Evolutionary conservation across 345 rosid genomes (phyloP), one percentile per base, ranked within the genome.

Genomic region (Boechera retrofracta): DNA sequence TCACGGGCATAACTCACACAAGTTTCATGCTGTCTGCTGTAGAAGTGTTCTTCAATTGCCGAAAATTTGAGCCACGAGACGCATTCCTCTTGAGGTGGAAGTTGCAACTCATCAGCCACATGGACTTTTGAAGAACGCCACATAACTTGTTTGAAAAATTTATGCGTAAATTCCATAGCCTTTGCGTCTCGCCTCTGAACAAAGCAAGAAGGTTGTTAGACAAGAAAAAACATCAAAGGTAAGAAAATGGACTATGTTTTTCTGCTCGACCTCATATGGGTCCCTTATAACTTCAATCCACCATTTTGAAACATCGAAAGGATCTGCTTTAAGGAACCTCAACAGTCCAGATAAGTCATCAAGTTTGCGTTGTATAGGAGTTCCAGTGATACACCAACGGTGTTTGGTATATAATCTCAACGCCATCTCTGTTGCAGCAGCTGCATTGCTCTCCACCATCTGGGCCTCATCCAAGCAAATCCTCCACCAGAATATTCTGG

Each of bases 401-500:
- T 92, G 83, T 76, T 84, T 94, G 49, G 95, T 83, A 77, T 86
- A 78, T 65, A 94, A 82, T 75, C 97, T 87, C 76, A 90, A 77
- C 44, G 98, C 98, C 98, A 94, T 94, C 84, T 94, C 98, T 75
- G 98, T 80, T 42, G 98, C 98, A 75, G 95, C 91, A 65, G 97
- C 91, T 81, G 88, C 82, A 85, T 87, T 94, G 74, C 91, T 90
- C 86, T 94, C 98, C 80, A 94, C 98, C 98, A 94, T 92, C 81
- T 94, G 98, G 65, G 98, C 98, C 81, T 94, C 98, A 82, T 94
- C 98, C 83, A 94, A 85, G 85, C 98, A 94, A 79, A 92, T 73
- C 82, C 98, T 89, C 98, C 98, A 92, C 98, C 98, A 94, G 81
- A 78, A 86, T 85, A 94, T 87, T 82, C 98, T 84, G 69, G 98